Evolutionary conservation across 2,329 filamentous ascomycete species (phyloP).

Genomic region (Biscogniauxia mediterranea): DNA sequence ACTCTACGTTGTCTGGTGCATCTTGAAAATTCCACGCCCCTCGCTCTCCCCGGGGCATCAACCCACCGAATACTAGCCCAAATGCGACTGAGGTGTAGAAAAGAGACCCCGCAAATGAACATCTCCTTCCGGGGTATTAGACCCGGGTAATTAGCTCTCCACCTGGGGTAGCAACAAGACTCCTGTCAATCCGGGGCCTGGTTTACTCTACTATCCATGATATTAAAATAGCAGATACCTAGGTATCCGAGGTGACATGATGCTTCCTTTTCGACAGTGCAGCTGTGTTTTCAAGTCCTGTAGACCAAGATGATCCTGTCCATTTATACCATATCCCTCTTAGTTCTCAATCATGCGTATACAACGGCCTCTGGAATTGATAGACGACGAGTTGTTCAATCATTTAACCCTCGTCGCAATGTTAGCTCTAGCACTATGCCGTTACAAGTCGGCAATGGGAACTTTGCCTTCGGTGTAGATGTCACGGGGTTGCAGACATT

Average conservation of each 20-base stretch:
- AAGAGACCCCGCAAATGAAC: conserved; percentile 25
- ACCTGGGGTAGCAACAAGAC: conserved; percentile 8
- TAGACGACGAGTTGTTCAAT: conserved; percentile 35
- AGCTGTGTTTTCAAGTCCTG: not conserved
- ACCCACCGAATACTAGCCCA: conserved; percentile 13
- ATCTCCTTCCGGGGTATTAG: conserved; percentile 15
- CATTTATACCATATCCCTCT: conserved; percentile 5
- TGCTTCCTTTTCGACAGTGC: not conserved
- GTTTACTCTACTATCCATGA: too few relatives aligned
- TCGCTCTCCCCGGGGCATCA: conserved; percentile 11
- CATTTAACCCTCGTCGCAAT: conserved; percentile 48
- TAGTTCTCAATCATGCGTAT: conserved; percentile 5
- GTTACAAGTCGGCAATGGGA: conserved; percentile 49
- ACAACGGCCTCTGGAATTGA: conserved; percentile 24
- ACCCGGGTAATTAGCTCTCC: conserved; percentile 21
- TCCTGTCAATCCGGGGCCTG: not conserved
- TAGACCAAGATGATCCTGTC: conserved; percentile 9
- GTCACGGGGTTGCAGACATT: conserved; percentile 48
- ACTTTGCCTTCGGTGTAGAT: conserved; percentile 48
- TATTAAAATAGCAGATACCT: too few relatives aligned
- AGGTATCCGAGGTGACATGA: not conserved
- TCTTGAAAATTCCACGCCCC: not conserved
- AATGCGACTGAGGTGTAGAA: conserved; percentile 4
- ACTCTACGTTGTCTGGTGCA: not conserved
- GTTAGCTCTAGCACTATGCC: conserved; percentile 49